A percentile compares a stretch with the other conserved stretches of the same genome.
Evolutionary conservation across 169 alveolate species (phyloP).

Genomic region (Amoebophrya sp.): DNA sequence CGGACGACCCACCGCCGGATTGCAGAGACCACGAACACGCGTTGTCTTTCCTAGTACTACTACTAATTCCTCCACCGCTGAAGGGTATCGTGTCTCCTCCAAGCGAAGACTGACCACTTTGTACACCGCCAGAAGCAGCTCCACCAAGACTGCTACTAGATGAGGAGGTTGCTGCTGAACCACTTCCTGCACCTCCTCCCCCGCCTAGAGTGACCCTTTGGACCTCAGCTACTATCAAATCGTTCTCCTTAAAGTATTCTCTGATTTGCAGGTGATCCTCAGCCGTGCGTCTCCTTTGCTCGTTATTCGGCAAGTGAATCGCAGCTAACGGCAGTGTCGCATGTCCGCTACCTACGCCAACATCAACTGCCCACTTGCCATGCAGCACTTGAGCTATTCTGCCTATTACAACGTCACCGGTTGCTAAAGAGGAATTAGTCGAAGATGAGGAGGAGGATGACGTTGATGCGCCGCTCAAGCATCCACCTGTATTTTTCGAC

Average conservation of each 20-base stretch:
- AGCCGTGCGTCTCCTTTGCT: background rate
- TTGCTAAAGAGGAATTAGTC: background rate
- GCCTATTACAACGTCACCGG: background rate
- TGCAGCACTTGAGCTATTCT: background rate
- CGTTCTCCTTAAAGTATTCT: background rate
- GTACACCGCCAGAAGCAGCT: background rate
- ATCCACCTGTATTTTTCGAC: too few species aligned
- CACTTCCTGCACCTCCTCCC: background rate
- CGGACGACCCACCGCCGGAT: background rate
- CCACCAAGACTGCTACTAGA: background rate
- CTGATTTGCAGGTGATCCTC: background rate
- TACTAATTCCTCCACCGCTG: background rate
- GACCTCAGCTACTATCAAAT: background rate
- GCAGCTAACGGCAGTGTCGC: background rate
- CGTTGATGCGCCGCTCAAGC: too few species aligned
- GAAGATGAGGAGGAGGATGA: too few species aligned
- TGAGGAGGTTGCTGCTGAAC: background rate
- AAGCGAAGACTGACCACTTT: too few species aligned
- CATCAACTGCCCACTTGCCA: background rate
- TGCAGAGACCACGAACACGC: background rate
- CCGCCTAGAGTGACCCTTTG: background rate
- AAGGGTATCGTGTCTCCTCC: background rate
- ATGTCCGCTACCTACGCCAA: background rate
- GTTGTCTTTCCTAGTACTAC: background rate
- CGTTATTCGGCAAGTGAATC: slow-evolving; percentile 9